These are phyloP conservation scores for Exophiala viscosa DNA, from an alignment of 2,329 filamentous ascomycete species.

Conservation along the genomic window DNA sequence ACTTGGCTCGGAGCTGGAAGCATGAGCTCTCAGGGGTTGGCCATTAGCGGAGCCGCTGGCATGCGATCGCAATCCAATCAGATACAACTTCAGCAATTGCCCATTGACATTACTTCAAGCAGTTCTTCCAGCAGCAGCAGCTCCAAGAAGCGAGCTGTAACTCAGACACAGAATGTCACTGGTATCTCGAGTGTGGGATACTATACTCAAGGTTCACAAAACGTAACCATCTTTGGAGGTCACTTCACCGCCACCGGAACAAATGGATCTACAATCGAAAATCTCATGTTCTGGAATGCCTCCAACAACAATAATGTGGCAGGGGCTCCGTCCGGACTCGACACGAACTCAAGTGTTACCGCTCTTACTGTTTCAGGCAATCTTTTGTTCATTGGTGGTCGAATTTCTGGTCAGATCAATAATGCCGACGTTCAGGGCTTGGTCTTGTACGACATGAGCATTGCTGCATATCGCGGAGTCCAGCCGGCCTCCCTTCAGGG, in stretches of 20 bases:
- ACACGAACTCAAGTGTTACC: slow-evolving; percentile 69
- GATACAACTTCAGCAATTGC: slow-evolving; percentile 39
- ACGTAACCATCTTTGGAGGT: slow-evolving; percentile 83
- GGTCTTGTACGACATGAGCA: slow-evolving; percentile 71
- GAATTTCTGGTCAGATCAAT: slow-evolving; percentile 66
- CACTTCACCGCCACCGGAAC: slow-evolving; percentile 71
- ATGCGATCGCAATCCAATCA: slow-evolving; percentile 43
- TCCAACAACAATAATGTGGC: slow-evolving; percentile 62
- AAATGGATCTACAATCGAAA: slow-evolving; percentile 69
- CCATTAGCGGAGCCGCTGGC: slow-evolving; percentile 68
- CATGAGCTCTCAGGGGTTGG: slow-evolving; percentile 69
- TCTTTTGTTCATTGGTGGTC: slow-evolving; percentile 77
- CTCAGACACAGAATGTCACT: slow-evolving; percentile 35
- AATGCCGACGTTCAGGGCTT: slow-evolving; percentile 66
- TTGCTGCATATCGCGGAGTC: slow-evolving; percentile 56
- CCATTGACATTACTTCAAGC: slow-evolving; percentile 47
- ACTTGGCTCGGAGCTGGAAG: slow-evolving; percentile 75
- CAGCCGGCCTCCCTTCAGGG: slow-evolving; percentile 77
- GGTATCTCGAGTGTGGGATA: slow-evolving; percentile 72
- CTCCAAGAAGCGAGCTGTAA: slow-evolving; percentile 29
- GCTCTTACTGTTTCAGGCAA: slow-evolving; percentile 65
- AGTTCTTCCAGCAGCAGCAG: slow-evolving; percentile 22
- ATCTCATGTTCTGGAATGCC: slow-evolving; percentile 77
- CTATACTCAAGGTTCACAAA: slow-evolving; percentile 65
- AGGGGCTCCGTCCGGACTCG: slow-evolving; percentile 65